Evolutionary conservation across 1,284 basidiomycete species (phyloP).

Genomic region (Limonomyces culmigenus): DNA sequence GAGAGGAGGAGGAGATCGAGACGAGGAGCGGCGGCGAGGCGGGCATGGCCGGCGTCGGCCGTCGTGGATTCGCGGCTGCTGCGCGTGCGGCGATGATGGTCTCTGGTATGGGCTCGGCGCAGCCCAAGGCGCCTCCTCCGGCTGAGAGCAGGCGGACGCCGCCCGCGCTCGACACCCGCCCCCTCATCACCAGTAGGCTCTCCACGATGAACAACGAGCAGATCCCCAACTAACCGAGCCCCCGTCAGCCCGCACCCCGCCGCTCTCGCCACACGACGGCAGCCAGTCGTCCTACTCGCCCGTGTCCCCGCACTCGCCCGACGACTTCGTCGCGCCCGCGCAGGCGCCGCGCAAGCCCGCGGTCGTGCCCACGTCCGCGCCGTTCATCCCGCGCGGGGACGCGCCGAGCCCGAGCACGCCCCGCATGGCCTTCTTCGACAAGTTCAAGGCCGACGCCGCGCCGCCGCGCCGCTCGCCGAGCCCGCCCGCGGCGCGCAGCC

Average conservation of each 20-base stretch:
- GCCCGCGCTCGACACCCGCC: conserved; percentile 2
- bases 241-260: conserved; percentile 14
- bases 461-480: conserved; percentile 7
- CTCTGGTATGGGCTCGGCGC: too few species aligned
- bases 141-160: not conserved
- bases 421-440: conserved; percentile 27
- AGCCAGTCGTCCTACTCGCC: conserved; percentile 14
- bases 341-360: not conserved
- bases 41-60: conserved; percentile 81
- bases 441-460: conserved; percentile 21
- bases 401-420: conserved; percentile 14
- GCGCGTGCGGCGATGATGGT: conserved; percentile 59
- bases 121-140: too few species aligned
- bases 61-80: conserved; percentile 70
- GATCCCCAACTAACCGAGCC: too few species aligned
- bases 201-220: not conserved
- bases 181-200: not conserved
- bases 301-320: conserved; percentile 6
- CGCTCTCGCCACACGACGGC: conserved; percentile 17
- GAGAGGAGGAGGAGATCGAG: too few species aligned
- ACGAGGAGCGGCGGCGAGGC: conserved; percentile 66
- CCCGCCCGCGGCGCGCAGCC: not conserved
- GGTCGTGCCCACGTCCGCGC: conserved; percentile 6
- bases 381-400: not conserved
- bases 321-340: conserved; percentile 1